phyloP scores from a whole-genome alignment of 305 asterid genomes.

The Fraxinus velutina region DNA sequence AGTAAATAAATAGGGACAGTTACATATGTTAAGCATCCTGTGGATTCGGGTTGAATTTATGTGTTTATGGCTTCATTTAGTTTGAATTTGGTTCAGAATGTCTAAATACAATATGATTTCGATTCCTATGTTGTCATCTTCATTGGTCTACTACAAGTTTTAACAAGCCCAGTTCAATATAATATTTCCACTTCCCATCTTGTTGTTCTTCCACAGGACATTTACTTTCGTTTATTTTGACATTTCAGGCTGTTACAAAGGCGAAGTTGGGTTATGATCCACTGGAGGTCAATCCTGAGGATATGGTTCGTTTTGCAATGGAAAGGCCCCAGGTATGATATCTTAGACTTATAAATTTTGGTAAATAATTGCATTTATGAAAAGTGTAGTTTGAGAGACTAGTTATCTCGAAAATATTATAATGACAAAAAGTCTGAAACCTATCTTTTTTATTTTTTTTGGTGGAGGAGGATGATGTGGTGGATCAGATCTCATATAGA shows the following conservation, averaged over 20 bases:
- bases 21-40: background rate
- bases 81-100: constrained; percentile 12
- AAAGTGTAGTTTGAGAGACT: constrained; percentile 4
- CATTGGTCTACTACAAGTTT: background rate
- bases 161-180: constrained; percentile 5
- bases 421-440: background rate
- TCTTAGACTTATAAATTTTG: constrained; percentile 11
- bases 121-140: background rate
- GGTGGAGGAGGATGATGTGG: constrained; percentile 8
- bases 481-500: background rate
- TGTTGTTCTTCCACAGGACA: constrained; percentile 5
- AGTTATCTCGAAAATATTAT: background rate
- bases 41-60: background rate
- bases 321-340: constrained; percentile 87
- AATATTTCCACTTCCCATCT: constrained; percentile 11
- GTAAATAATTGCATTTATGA: constrained; percentile 17
- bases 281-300: constrained; percentile 97
- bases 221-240: background rate
- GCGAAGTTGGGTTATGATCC: constrained; percentile 97
- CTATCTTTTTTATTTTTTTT: background rate
- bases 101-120: constrained; percentile 14
- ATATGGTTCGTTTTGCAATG: constrained; percentile 96
- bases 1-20: background rate
- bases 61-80: constrained; percentile 1
- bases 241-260: constrained; percentile 89